Percentiles rank a stretch among this genome's conserved stretches.
Evolutionary conservation across 768 basidiomycete species (phyloP).

Genomic region (Candolleomyces aberdarensis): DNA sequence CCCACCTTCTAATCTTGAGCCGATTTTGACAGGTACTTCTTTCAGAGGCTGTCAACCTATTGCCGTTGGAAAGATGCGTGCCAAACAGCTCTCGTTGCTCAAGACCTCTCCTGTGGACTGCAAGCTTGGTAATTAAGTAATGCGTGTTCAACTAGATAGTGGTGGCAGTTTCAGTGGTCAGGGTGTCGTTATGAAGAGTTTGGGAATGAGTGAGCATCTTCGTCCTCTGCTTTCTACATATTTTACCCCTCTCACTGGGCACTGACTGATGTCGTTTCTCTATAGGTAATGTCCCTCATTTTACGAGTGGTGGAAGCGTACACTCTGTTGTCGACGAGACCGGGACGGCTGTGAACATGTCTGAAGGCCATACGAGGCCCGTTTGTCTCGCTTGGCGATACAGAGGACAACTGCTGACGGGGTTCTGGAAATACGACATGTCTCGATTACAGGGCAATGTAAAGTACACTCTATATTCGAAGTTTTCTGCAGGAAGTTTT

Average conservation of each 20-base stretch:
- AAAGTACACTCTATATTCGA: no score
- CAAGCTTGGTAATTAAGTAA: conserved; percentile 63
- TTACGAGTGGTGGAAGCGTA: conserved; percentile 85
- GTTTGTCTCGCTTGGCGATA: no score
- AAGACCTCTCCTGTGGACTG: conserved; percentile 57
- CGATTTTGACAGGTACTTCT: background rate
- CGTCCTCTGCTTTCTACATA: background rate
- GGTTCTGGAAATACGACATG: no score
- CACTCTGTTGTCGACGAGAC: no score
- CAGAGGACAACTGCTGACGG: no score
- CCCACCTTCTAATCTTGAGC: conserved; percentile 2
- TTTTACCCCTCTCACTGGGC: no score
- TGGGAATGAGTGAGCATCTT: conserved; percentile 69
- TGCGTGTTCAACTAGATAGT: conserved; percentile 89
- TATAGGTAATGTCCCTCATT: conserved; percentile 83
- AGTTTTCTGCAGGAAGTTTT: no score
- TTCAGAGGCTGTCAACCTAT: conserved; percentile 86
- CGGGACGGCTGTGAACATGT: no score
- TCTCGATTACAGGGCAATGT: no score
- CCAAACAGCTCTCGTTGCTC: conserved; percentile 83
- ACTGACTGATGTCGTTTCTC: background rate
- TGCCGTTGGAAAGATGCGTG: conserved; percentile 85
- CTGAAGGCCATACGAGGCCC: no score
- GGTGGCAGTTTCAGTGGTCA: conserved; percentile 92
- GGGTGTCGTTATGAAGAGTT: conserved; percentile 84